Conservation (phyloP, 225 moss, liverwort and hornwort genomes). For the Marchantia paleacea region DNA sequence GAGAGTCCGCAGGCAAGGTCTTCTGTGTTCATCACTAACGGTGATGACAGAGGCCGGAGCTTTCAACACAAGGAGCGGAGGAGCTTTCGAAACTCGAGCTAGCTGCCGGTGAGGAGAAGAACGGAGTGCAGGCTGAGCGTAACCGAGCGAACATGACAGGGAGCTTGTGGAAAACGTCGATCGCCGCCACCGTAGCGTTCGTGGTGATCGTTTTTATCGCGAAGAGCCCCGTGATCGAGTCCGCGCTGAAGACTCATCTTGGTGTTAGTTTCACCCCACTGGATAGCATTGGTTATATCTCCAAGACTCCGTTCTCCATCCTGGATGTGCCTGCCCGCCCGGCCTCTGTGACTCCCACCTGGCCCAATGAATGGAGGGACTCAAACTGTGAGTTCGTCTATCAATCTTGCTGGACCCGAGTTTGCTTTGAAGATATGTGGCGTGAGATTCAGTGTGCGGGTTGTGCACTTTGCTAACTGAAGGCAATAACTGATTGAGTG, state of each 20-base stretch:
- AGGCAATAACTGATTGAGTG: no score
- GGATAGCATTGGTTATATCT: neutral
- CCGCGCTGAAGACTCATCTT: neutral
- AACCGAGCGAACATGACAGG: neutral
- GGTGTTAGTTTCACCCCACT: slow-evolving; percentile 2
- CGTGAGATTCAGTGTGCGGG: neutral
- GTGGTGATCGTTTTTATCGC: slow-evolving; percentile 5
- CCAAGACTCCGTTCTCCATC: neutral
- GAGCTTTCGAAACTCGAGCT: neutral
- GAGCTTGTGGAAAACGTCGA: neutral
- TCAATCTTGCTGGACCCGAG: neutral
- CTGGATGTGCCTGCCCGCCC: neutral
- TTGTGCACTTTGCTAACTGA: neutral
- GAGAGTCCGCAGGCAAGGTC: neutral
- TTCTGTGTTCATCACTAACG: neutral
- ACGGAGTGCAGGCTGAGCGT: neutral
- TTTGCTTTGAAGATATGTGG: no score
- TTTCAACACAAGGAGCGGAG: neutral
- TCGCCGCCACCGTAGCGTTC: slow-evolving; percentile 1
- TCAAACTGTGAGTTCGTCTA: slow-evolving; percentile 8
- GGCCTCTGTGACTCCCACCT: neutral
- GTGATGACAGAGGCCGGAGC: neutral
- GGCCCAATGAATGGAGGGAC: slow-evolving; percentile 5
- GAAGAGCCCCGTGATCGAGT: slow-evolving; percentile 11
- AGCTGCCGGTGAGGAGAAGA: neutral